Evolutionary conservation across 352 stramenopile genomes (phyloP), one percentile per base, ranked within the genome.

Genomic region (Pythium utonaiense): DNA sequence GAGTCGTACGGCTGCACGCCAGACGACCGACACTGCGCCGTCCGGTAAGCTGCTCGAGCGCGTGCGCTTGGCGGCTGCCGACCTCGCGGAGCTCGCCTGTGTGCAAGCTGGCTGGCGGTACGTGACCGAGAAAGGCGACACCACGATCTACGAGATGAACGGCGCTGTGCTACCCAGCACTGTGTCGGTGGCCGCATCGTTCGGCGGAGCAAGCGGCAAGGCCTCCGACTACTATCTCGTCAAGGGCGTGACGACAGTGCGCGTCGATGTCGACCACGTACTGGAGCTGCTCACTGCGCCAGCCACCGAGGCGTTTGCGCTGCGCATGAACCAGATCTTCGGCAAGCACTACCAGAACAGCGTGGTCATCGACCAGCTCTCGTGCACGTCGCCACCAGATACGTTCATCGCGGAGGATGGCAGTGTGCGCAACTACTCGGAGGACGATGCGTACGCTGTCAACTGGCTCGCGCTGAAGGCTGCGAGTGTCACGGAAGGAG

Each of bases 361-460:
- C 31, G 70, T 88, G n/a, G 73, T 75, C 25, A 53, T 91, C 24
- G 73, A 91, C 68, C 74, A 81, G 47, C 69, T 88, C 52, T 81
- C 73, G 38, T 91, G 78, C 54, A 78, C 75, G 17, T 76, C 73
- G 10, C 78, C 80, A 25, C 78, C 75, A 24, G 73, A 77, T 78
- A 21, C 10, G 58, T 65, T 38, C 27, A 51, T 3, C 28, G 3
- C 17, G 59, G 66, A 34, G 45, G 21, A 74, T 49, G 57, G 59
- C 33, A 14, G 31, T 17, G 6, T 57, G 12, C 33, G 14, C 10
- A 36, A 3, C 19, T 69, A 49, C 41, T 57, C 38, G 6, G 70
- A 91, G 47, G 78, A 91, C 47, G 80, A 91, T 64, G 74, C 74
- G 31, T 91, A 88, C 64, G 72, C 67, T 16, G 80, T 88, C 55